Conservation (phyloP, 1,139 yeast genomes). For the Saccharomyces hybrid region DNA sequence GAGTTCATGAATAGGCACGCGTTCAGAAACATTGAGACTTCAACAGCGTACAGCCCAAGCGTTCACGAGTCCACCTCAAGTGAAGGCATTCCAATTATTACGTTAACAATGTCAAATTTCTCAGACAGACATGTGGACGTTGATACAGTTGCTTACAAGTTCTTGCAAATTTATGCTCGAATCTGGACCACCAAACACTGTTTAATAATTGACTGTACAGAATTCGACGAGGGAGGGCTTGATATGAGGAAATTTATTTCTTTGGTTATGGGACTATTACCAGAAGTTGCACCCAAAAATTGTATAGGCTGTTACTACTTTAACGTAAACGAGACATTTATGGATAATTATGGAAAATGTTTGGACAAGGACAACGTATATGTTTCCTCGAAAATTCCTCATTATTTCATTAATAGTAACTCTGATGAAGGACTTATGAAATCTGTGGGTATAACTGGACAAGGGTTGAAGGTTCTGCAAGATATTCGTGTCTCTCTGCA, state of each 20-base stretch:
- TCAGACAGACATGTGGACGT: slow-evolving; percentile 41
- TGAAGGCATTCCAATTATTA: slow-evolving; percentile 68
- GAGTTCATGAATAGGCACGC: slow-evolving; percentile 73
- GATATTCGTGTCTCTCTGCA: slow-evolving; percentile 50
- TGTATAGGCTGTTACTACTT: slow-evolving; percentile 51
- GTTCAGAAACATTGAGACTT: slow-evolving; percentile 40
- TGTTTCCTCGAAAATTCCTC: slow-evolving; percentile 19
- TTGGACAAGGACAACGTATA: slow-evolving; percentile 19
- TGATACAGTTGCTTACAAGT: slow-evolving; percentile 50
- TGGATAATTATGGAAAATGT: slow-evolving; percentile 31
- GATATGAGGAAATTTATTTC: slow-evolving; percentile 25
- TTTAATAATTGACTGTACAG: slow-evolving; percentile 63
- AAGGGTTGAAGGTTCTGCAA: slow-evolving; percentile 33
- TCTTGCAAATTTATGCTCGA: slow-evolving; percentile 61
- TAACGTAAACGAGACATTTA: slow-evolving; percentile 48
- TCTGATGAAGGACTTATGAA: slow-evolving; percentile 44
- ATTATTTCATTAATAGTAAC: slow-evolving; percentile 35
- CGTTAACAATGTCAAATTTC: slow-evolving; percentile 43
- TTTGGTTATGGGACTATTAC: slow-evolving; percentile 34
- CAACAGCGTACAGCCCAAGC: slow-evolving; percentile 32
- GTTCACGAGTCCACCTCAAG: slow-evolving; percentile 57
- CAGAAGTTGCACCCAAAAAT: slow-evolving; percentile 45
- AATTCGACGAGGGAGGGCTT: slow-evolving; percentile 35
- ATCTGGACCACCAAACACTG: slow-evolving; percentile 67
- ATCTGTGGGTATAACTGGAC: slow-evolving; percentile 42